Conservation (phyloP, 2,329 filamentous ascomycete species). For the Talaromyces marneffei region DNA sequence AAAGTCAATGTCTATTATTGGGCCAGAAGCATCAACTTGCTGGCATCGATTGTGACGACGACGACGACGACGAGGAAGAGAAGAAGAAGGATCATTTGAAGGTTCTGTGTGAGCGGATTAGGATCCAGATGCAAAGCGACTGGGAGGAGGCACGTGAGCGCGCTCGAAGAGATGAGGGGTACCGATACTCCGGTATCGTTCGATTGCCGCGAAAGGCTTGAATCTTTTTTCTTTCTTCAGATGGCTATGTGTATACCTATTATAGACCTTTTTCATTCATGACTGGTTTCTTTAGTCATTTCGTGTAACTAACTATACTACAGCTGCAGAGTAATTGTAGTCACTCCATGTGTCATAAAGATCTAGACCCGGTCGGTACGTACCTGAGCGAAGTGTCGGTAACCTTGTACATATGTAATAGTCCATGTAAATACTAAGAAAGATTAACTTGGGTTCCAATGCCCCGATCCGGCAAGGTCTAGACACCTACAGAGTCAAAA, state of each 20-base stretch:
- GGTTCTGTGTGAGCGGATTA: neutral
- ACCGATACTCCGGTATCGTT: neutral
- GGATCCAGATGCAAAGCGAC: constrained; percentile 9
- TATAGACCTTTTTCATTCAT: neutral
- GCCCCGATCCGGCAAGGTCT: too few species aligned
- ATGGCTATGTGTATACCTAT: neutral
- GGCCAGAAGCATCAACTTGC: neutral
- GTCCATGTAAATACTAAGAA: too few species aligned
- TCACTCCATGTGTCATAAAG: neutral
- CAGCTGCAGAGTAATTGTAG: too few species aligned
- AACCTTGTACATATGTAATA: too few species aligned
- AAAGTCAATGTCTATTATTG: constrained; percentile 4
- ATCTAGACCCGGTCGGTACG: neutral
- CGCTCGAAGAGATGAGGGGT: neutral
- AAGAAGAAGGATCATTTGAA: neutral
- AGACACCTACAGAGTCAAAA: neutral
- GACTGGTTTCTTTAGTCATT: neutral
- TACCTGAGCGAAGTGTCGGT: neutral
- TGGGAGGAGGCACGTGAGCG: constrained; percentile 12
- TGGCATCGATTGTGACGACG: neutral
- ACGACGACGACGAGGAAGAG: neutral
- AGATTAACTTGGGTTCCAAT: neutral
- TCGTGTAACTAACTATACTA: too few species aligned
- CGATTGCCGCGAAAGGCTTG: neutral
- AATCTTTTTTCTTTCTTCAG: neutral